Evolutionary conservation across 1,284 basidiomycete species (phyloP).

Genomic region (Fomitopsis pinicola): DNA sequence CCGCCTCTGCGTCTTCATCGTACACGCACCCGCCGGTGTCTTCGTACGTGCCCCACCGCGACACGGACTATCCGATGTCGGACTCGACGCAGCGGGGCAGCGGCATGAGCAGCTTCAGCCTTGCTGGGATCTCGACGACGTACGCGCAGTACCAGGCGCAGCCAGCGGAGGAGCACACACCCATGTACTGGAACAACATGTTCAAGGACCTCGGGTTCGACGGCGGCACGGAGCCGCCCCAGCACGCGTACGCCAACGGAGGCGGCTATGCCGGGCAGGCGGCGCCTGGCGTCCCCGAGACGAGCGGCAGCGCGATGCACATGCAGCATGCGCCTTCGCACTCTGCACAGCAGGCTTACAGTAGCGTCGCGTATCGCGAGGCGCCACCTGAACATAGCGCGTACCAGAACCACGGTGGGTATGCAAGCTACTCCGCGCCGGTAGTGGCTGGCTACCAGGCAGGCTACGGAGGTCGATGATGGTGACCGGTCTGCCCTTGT

Average conservation of each 20-base stretch:
- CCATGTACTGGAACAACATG: slow-evolving; percentile 68
- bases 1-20: background rate
- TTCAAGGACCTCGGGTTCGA: slow-evolving; percentile 59
- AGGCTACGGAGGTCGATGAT: background rate
- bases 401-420: background rate
- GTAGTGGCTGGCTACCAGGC: background rate
- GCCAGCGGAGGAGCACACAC: slow-evolving; percentile 35
- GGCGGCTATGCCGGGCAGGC: background rate
- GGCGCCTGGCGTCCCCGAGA: background rate
- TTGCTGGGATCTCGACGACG: slow-evolving; percentile 4
- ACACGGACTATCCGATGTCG: slow-evolving; percentile 6
- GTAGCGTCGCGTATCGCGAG: background rate
- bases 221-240: slow-evolving; percentile 12
- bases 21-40: slow-evolving; percentile 5
- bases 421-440: background rate
- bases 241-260: background rate
- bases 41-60: slow-evolving; percentile 4
- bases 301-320: background rate
- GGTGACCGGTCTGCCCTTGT: background rate
- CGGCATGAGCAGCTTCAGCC: slow-evolving; percentile 1
- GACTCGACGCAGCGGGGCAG: background rate
- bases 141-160: slow-evolving; percentile 7
- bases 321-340: background rate
- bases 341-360: background rate
- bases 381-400: background rate